phyloP scores from a whole-genome alignment of 176 grass and related monocot genomes.

The Lolium multiflorum region DNA sequence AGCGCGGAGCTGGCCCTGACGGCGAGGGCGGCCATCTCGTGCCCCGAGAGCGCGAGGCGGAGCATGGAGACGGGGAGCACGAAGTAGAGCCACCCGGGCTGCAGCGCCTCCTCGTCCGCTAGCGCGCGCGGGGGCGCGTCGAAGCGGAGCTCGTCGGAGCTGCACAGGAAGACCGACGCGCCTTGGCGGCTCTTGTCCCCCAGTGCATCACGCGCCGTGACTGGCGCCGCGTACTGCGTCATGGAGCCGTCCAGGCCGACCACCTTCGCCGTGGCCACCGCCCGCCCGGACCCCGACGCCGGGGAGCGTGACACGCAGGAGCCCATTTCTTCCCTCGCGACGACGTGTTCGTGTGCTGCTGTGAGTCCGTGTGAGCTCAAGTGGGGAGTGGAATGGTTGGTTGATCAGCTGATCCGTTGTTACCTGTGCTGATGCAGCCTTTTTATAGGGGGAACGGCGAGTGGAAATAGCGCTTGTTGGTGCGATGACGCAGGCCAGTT shows the following conservation, averaged over 20 bases:
- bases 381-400: not conserved
- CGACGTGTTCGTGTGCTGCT: not conserved
- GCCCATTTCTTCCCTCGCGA: slow-evolving; percentile 47
- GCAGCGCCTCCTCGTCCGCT: not conserved
- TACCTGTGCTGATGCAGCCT: not conserved
- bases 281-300: not conserved
- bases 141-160: too few relatives aligned
- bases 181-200: not conserved
- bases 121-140: too few relatives aligned
- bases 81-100: slow-evolving; percentile 72
- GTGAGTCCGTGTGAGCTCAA: not conserved
- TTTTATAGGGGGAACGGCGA: not conserved
- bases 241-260: slow-evolving; percentile 54
- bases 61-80: slow-evolving; percentile 57
- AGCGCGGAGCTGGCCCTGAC: slow-evolving; percentile 59
- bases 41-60: slow-evolving; percentile 23
- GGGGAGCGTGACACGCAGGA: slow-evolving; percentile 53
- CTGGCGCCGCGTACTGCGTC: slow-evolving; percentile 24
- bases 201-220: slow-evolving; percentile 53
- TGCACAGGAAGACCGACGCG: not conserved
- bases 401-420: not conserved
- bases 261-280: slow-evolving; percentile 46
- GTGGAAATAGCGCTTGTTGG: not conserved
- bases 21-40: slow-evolving; percentile 72
- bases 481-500: slow-evolving; percentile 31